These are phyloP conservation scores for Peronosclerospora sorghi DNA, from an alignment of 352 stramenopile genomes.

Conservation along the genomic window DNA sequence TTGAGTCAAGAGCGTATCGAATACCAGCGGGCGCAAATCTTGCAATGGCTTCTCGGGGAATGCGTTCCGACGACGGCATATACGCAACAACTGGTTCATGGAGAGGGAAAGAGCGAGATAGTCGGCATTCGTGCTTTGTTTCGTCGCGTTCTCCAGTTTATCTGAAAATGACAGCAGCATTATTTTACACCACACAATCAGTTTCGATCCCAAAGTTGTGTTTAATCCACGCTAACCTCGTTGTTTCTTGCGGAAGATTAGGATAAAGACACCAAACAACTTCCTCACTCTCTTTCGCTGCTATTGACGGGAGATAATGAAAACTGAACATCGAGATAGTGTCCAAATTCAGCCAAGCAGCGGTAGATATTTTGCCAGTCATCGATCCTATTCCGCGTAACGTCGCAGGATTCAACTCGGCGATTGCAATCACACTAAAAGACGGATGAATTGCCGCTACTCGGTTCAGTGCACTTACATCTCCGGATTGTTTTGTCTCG, in stretches of 20 bases:
- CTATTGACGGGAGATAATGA: conserved; percentile 38
- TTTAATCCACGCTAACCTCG: conserved; percentile 25
- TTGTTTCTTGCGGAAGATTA: conserved; percentile 35
- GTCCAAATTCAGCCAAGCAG: conserved; percentile 63
- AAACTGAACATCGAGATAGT: conserved; percentile 77
- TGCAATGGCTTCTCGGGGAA: conserved; percentile 50
- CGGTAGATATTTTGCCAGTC: conserved; percentile 31
- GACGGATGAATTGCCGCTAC: conserved; percentile 77
- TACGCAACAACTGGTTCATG: conserved; percentile 48
- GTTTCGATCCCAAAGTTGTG: not conserved
- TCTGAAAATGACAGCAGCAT: conserved; percentile 49
- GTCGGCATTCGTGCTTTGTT: conserved; percentile 30
- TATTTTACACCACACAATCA: conserved; percentile 9
- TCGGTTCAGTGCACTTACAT: conserved; percentile 6
- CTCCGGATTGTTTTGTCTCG: conserved; percentile 7
- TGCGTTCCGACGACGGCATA: conserved; percentile 52
- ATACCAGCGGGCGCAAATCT: conserved; percentile 48
- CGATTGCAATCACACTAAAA: conserved; percentile 85
- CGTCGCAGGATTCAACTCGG: conserved; percentile 34
- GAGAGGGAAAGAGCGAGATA: too few species aligned
- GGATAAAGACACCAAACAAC: conserved; percentile 47
- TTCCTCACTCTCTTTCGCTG: conserved; percentile 27
- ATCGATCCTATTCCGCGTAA: conserved; percentile 19
- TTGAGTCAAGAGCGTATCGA: too few species aligned
- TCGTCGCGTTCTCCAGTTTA: conserved; percentile 30